Conservation (phyloP, 768 basidiomycete species). For the Fomitopsis serialis region DNA sequence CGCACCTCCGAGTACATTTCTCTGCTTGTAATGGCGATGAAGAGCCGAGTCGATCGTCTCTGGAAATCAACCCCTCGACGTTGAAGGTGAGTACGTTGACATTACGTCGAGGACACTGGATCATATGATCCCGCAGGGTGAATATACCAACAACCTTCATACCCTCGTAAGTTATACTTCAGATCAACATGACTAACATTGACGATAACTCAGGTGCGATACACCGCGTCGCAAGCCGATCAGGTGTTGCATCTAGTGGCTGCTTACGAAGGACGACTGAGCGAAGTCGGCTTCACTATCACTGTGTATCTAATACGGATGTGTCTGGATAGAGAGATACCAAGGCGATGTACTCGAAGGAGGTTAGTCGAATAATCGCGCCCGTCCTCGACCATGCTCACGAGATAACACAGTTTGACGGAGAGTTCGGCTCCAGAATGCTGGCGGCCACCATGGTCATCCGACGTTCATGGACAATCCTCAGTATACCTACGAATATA, state of each 20-base stretch:
- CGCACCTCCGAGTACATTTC: constrained; percentile 65
- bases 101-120: too few species aligned
- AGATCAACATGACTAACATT: not conserved
- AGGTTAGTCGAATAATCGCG: constrained; percentile 8
- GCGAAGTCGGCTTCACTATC: constrained; percentile 64
- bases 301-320: constrained; percentile 44
- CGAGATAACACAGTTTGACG: constrained; percentile 43
- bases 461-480: constrained; percentile 89
- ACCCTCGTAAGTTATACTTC: constrained; percentile 29
- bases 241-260: constrained; percentile 49
- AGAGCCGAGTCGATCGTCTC: constrained; percentile 12
- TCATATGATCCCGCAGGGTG: too few species aligned
- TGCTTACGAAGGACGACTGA: constrained; percentile 63
- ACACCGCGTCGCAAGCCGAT: constrained; percentile 2
- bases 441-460: constrained; percentile 79
- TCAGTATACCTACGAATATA: constrained; percentile 70
- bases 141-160: constrained; percentile 40
- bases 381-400: not conserved
- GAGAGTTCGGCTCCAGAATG: constrained; percentile 58
- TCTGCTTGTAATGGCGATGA: constrained; percentile 42
- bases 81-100: constrained; percentile 13
- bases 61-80: not conserved
- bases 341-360: constrained; percentile 20
- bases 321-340: constrained; percentile 19
- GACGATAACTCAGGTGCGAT: constrained; percentile 20